Conservation (phyloP, 106 monocot genomes). For the Platanthera guangdongensis region DNA sequence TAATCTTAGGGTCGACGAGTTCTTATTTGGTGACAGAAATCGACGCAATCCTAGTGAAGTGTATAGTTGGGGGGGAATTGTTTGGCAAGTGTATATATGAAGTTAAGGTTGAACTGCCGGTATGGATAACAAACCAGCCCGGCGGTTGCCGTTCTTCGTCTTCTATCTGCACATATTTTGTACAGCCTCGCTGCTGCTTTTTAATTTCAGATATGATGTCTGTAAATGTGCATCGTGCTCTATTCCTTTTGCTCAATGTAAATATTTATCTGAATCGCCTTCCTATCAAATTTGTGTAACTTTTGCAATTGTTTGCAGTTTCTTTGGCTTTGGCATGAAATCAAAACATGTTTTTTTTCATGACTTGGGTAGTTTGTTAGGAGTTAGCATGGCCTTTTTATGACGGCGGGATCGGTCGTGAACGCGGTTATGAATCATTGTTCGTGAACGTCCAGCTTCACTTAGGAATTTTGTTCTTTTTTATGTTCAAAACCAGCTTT, state of each 20-base stretch:
- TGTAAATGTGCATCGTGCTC: not conserved
- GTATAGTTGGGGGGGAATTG: not conserved
- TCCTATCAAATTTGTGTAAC: too few species aligned
- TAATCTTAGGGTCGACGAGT: not conserved
- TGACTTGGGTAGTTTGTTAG: too few species aligned
- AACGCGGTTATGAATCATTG: too few species aligned
- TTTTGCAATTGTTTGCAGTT: not conserved
- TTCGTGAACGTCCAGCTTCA: too few species aligned
- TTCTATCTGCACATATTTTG: not conserved
- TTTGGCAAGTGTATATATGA: slow-evolving; percentile 1
- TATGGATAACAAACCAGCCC: not conserved
- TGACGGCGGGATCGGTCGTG: too few species aligned
- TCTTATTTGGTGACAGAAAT: not conserved
- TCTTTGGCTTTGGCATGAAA: not conserved
- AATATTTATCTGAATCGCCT: too few species aligned
- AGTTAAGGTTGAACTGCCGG: not conserved
- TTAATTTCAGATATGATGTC: not conserved
- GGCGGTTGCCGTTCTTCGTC: not conserved
- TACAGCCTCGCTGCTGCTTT: not conserved
- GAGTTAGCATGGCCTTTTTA: too few species aligned
- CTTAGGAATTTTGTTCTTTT: too few species aligned
- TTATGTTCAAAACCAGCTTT: too few species aligned
- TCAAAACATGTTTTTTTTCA: too few species aligned
- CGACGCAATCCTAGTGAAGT: not conserved
- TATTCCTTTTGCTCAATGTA: not conserved